A percentile compares a stretch with the other conserved stretches of the same genome.
These are phyloP conservation scores for Porphyrellus cyaneotinctus DNA, from an alignment of 768 basidiomycete genomes.

Conservation along the genomic window DNA sequence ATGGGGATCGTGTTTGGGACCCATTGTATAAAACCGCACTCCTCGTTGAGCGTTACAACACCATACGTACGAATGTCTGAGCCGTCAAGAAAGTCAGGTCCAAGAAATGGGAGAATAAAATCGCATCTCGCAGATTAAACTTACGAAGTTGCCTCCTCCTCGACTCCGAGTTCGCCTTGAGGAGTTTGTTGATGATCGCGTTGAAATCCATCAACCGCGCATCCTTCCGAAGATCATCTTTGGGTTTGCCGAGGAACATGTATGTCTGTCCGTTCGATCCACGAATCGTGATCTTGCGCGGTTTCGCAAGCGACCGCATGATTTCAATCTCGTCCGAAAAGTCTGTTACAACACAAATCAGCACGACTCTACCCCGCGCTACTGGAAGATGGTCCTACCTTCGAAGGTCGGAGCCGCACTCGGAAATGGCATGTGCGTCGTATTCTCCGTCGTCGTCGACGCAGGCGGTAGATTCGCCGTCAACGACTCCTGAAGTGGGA, in stretches of 20 bases:
- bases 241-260: constrained; percentile 93
- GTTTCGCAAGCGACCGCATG: constrained; percentile 89
- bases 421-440: constrained; percentile 79
- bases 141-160: constrained; percentile 84
- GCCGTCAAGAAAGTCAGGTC: neutral
- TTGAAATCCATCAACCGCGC: constrained; percentile 98
- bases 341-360: constrained; percentile 37
- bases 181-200: constrained; percentile 91
- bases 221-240: constrained; percentile 96
- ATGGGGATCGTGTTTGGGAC: constrained; percentile 88
- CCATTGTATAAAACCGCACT: constrained; percentile 98
- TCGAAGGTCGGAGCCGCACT: constrained; percentile 68
- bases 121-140: constrained; percentile 20
- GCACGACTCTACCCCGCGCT: neutral
- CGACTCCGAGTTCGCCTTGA: constrained; percentile 92
- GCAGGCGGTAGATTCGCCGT: constrained; percentile 84
- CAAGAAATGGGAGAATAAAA: too few species aligned
- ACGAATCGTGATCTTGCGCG: constrained; percentile 81
- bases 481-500: constrained; percentile 90
- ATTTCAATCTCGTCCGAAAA: constrained; percentile 82
- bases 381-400: constrained; percentile 31
- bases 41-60: constrained; percentile 97
- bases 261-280: constrained; percentile 83
- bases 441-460: constrained; percentile 44
- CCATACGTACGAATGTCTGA: constrained; percentile 90